phyloP scores from a whole-genome alignment of 2,329 filamentous ascomycete species.

The Hymenotorrendiella dingleyae region DNA sequence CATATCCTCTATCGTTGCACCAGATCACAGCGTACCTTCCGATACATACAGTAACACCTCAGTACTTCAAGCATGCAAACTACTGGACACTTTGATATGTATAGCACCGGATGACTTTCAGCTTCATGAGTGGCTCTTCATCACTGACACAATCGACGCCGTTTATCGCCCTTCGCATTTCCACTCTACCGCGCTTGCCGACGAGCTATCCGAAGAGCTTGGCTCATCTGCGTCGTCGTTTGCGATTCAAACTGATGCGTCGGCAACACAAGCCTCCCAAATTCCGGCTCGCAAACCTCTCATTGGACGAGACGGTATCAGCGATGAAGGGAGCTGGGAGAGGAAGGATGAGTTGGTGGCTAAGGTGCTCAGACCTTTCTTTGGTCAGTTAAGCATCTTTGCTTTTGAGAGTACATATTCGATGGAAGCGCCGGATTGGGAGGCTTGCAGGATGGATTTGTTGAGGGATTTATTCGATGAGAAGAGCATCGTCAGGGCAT shows the following conservation, averaged over 20 bases:
- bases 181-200: slow-evolving; percentile 69
- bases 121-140: slow-evolving; percentile 95
- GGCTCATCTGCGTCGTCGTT: slow-evolving; percentile 23
- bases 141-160: slow-evolving; percentile 94
- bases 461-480: slow-evolving; percentile 77
- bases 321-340: slow-evolving; percentile 51
- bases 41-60: slow-evolving; percentile 73
- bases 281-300: slow-evolving; percentile 33
- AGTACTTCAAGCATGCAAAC: slow-evolving; percentile 85
- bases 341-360: slow-evolving; percentile 64
- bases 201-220: slow-evolving; percentile 76
- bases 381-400: slow-evolving; percentile 85
- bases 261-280: slow-evolving; percentile 20
- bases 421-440: slow-evolving; percentile 64
- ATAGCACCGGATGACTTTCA: slow-evolving; percentile 93
- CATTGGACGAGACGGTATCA: slow-evolving; percentile 40
- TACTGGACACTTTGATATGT: slow-evolving; percentile 82
- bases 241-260: slow-evolving; percentile 18
- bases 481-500: slow-evolving; percentile 56
- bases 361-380: slow-evolving; percentile 78
- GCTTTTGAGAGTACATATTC: slow-evolving; percentile 90
- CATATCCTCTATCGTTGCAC: slow-evolving; percentile 66
- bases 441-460: slow-evolving; percentile 56
- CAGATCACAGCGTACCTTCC: slow-evolving; percentile 54
- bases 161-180: slow-evolving; percentile 73